Percentiles rank a stretch among this genome's conserved stretches.
Conservation (phyloP, 2,329 filamentous ascomycete genomes). For the Phaeoacremonium minimum region DNA sequence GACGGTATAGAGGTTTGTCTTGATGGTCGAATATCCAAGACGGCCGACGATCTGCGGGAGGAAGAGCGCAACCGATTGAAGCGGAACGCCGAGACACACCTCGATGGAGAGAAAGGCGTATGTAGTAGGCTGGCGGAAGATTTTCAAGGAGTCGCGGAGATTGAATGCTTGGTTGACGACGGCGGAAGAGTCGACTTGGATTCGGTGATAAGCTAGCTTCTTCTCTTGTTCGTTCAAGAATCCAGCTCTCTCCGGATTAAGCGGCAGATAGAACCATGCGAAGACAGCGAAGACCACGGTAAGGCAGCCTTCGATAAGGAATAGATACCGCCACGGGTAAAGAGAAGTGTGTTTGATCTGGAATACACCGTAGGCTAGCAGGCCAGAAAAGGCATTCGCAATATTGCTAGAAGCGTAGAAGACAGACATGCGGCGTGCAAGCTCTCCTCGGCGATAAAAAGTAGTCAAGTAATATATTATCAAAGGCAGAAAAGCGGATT, state of each 20-base stretch:
- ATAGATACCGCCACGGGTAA: conserved; percentile 37
- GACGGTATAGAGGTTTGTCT: conserved; percentile 77
- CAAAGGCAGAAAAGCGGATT: background rate
- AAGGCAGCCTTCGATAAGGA: conserved; percentile 35
- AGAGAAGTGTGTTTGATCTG: conserved; percentile 24
- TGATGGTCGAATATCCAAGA: conserved; percentile 42
- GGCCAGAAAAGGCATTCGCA: conserved; percentile 1
- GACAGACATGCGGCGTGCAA: conserved; percentile 61
- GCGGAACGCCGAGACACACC: conserved; percentile 1
- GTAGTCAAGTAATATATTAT: background rate
- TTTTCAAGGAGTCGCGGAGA: background rate
- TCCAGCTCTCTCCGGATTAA: conserved; percentile 27
- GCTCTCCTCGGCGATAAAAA: conserved; percentile 11
- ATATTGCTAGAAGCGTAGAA: conserved; percentile 55
- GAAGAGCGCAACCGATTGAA: background rate
- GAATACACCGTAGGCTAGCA: conserved; percentile 31
- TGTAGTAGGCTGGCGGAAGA: background rate
- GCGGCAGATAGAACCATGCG: conserved; percentile 31
- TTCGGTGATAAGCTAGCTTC: background rate
- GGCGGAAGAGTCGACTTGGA: background rate
- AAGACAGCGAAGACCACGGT: conserved; percentile 32
- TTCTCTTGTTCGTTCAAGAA: conserved; percentile 23
- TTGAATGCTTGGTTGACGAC: background rate
- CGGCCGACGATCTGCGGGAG: conserved; percentile 50
- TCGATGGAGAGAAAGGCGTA: conserved; percentile 1